Evolutionary conservation across 2,329 filamentous ascomycete species (phyloP).

Genomic region (Botrytis fragariae): DNA sequence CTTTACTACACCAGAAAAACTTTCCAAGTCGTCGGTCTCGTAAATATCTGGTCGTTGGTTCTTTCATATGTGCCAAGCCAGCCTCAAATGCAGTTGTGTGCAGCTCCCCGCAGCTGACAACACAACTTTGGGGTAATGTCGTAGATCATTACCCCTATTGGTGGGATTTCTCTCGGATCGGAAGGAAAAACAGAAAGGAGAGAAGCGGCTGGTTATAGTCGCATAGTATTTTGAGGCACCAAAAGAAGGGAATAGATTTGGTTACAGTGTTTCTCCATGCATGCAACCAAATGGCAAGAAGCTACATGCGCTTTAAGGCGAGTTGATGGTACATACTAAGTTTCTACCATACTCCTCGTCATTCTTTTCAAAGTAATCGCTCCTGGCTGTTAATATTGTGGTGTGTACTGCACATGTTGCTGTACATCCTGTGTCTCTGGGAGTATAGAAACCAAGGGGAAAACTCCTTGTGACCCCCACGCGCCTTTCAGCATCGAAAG

Average conservation of each 20-base stretch:
- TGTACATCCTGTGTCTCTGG: not conserved
- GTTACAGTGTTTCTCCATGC: not conserved
- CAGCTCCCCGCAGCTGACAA: slow-evolving; percentile 12
- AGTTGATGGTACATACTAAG: too few relatives aligned
- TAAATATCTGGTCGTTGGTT: not conserved
- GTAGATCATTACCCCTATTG: slow-evolving; percentile 5
- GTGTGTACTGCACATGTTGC: not conserved
- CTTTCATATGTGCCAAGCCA: slow-evolving; percentile 11
- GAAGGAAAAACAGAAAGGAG: not conserved
- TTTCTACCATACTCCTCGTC: not conserved
- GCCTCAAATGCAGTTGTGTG: slow-evolving; percentile 2
- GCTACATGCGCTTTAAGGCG: not conserved
- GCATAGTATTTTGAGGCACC: not conserved
- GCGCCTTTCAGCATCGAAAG: not conserved
- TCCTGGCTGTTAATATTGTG: not conserved
- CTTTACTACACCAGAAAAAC: not conserved
- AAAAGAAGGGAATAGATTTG: not conserved
- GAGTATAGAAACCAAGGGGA: not conserved
- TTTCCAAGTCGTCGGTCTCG: not conserved
- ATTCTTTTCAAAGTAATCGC: not conserved
- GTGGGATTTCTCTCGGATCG: slow-evolving; percentile 9
- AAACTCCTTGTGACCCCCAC: not conserved
- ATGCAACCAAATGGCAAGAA: not conserved
- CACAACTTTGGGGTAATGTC: not conserved
- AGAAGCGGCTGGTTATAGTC: not conserved